Percentiles rank a stretch among this genome's conserved stretches.
These are phyloP conservation scores for Mycena maculata DNA, from an alignment of 768 basidiomycete genomes.

Conservation along the genomic window DNA sequence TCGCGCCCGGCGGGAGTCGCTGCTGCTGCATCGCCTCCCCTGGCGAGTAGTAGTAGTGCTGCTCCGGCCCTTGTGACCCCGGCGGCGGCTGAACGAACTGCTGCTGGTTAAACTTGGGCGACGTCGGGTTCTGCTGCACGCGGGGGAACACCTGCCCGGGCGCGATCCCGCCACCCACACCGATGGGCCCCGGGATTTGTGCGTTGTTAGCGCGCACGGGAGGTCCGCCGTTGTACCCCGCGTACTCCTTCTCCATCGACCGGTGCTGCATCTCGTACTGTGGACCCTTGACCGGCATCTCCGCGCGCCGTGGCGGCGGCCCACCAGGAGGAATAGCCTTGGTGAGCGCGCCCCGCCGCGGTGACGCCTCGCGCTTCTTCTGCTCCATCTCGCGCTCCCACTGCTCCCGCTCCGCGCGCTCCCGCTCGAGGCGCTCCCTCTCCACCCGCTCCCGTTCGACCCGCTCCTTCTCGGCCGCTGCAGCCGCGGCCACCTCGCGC, in stretches of 20 bases:
- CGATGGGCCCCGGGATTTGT: conserved; percentile 41
- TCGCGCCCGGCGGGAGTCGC: conserved; percentile 70
- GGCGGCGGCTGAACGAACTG: conserved; percentile 26
- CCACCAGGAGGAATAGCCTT: conserved; percentile 65
- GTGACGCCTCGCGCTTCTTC: conserved; percentile 66
- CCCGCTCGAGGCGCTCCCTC: conserved; percentile 54
- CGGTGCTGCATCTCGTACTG: conserved; percentile 96
- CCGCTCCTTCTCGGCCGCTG: conserved; percentile 52
- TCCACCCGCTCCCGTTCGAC: conserved; percentile 57
- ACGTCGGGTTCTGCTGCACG: conserved; percentile 40
- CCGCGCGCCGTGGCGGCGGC: conserved; percentile 71
- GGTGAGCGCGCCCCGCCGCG: conserved; percentile 71
- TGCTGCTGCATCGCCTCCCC: conserved; percentile 43
- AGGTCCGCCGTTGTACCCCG: conserved; percentile 54
- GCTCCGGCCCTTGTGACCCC: too few relatives aligned
- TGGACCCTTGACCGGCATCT: conserved; percentile 88
- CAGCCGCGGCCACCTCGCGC: conserved; percentile 41
- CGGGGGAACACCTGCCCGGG: conserved; percentile 47
- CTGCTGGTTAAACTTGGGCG: conserved; percentile 31
- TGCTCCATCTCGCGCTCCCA: conserved; percentile 59
- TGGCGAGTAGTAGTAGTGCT: conserved; percentile 54
- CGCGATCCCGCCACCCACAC: conserved; percentile 29
- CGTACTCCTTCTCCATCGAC: conserved; percentile 91
- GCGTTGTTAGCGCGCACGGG: conserved; percentile 39
- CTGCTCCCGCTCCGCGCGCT: conserved; percentile 50